phyloP scores from a whole-genome alignment of 2,329 filamentous ascomycete genomes.

The Coniochaeta pulveracea region DNA sequence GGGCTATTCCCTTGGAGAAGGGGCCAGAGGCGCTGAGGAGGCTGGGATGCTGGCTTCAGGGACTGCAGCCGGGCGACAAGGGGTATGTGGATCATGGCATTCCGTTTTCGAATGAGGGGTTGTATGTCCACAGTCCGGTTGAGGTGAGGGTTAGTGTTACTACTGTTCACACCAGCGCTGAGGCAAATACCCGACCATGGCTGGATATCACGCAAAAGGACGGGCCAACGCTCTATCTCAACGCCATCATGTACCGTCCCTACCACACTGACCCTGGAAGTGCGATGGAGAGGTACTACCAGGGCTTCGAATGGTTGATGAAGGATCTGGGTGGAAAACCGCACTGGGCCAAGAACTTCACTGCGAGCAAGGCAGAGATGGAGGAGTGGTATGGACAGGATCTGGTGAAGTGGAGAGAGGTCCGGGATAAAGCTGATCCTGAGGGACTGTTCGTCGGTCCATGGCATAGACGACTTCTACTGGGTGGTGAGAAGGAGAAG shows the following conservation, averaged over 20 bases:
- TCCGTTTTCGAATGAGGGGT: conserved; percentile 54
- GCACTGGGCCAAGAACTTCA: conserved; percentile 79
- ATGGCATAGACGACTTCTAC: conserved; percentile 54
- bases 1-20: conserved; percentile 77
- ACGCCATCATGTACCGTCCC: conserved; percentile 68
- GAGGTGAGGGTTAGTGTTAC: conserved; percentile 68
- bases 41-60: conserved; percentile 77
- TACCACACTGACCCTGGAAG: conserved; percentile 58
- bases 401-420: conserved; percentile 47
- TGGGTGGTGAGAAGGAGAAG: background rate
- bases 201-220: conserved; percentile 53
- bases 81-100: conserved; percentile 50
- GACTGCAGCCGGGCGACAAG: conserved; percentile 41
- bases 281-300: conserved; percentile 53
- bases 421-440: conserved; percentile 56
- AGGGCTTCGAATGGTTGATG: conserved; percentile 77
- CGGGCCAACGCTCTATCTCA: conserved; percentile 65
- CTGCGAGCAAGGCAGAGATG: conserved; percentile 41
- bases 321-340: conserved; percentile 61
- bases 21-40: conserved; percentile 80
- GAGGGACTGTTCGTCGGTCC: conserved; percentile 76
- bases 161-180: conserved; percentile 20
- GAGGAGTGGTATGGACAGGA: conserved; percentile 49
- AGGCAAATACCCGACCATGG: conserved; percentile 15
- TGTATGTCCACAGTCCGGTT: conserved; percentile 69